Conservation (phyloP, 2,329 filamentous ascomycete genomes). For the Madurella mycetomatis region DNA sequence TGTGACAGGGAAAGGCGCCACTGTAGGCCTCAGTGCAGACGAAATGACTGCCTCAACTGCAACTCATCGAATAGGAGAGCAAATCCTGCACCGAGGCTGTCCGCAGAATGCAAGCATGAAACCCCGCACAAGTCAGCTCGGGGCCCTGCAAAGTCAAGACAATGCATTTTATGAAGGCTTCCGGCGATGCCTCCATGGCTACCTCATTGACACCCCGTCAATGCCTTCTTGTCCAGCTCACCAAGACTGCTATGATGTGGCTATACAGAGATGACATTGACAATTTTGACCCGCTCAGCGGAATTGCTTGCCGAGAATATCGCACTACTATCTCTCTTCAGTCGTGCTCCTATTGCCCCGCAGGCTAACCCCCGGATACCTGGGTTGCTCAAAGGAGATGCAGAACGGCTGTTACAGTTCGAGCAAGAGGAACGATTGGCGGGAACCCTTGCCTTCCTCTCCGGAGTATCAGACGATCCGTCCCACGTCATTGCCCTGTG, state of each 20-base stretch:
- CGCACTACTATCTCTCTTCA: conserved; percentile 14
- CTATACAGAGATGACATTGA: conserved; percentile 1
- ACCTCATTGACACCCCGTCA: neutral
- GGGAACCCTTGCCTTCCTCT: conserved; percentile 16
- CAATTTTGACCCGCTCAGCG: neutral
- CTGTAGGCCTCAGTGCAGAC: conserved; percentile 18
- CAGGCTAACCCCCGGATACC: conserved; percentile 2
- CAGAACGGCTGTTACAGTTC: conserved; percentile 8
- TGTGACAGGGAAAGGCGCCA: neutral
- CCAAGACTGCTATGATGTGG: neutral
- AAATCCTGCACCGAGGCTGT: neutral
- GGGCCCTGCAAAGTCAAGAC: neutral
- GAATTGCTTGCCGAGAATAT: conserved; percentile 16
- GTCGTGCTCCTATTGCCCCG: neutral
- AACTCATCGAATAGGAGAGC: conserved; percentile 11
- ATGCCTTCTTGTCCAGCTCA: neutral
- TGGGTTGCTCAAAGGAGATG: neutral
- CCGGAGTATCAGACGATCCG: conserved; percentile 15
- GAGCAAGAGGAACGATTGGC: conserved; percentile 11
- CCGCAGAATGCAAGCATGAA: conserved; percentile 4
- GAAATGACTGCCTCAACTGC: neutral
- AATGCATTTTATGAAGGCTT: neutral
- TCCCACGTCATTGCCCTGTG: conserved; percentile 17
- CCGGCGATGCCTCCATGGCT: neutral
- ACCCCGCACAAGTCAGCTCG: neutral